phyloP scores from a whole-genome alignment of 495 filamentous ascomycete species.

The Hyaloscypha variabilis region DNA sequence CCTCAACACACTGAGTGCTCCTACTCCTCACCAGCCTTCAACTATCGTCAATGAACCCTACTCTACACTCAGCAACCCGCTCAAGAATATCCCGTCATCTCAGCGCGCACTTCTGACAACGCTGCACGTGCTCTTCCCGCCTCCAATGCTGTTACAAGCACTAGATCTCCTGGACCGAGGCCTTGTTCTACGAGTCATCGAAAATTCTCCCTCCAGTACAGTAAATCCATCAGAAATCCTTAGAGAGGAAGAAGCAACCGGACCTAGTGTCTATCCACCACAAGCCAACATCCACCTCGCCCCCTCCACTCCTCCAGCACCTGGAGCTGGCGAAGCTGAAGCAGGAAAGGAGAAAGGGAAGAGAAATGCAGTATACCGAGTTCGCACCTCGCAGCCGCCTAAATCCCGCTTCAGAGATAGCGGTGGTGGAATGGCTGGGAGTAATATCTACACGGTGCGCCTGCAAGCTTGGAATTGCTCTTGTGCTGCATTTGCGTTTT shows the following conservation, averaged over 20 bases:
- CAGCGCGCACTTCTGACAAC: slow-evolving; percentile 54
- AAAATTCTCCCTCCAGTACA: slow-evolving; percentile 34
- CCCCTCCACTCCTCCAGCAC: slow-evolving; percentile 3
- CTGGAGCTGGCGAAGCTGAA: not conserved
- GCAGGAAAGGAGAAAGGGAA: not conserved
- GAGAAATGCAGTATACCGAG: slow-evolving; percentile 43
- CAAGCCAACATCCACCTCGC: slow-evolving; percentile 24
- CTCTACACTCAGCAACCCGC: slow-evolving; percentile 37
- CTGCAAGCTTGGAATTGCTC: slow-evolving; percentile 85
- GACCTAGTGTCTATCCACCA: slow-evolving; percentile 4
- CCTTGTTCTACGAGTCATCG: slow-evolving; percentile 51
- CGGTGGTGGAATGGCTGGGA: not conserved
- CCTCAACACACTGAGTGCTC: slow-evolving; percentile 43
- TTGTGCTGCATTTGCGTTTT: slow-evolving; percentile 80
- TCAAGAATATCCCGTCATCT: slow-evolving; percentile 39
- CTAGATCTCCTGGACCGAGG: slow-evolving; percentile 80
- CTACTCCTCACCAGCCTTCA: slow-evolving; percentile 23
- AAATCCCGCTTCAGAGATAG: slow-evolving; percentile 19
- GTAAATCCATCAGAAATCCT: not conserved
- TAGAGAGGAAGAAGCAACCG: not conserved
- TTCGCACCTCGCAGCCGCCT: slow-evolving; percentile 37
- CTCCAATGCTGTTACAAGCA: slow-evolving; percentile 63
- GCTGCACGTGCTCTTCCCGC: slow-evolving; percentile 66
- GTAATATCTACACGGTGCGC: slow-evolving; percentile 64
- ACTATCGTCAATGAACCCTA: not conserved